These are phyloP conservation scores for Silene vulgaris DNA, from an alignment of 179 eudicot species.

Conservation along the genomic window DNA sequence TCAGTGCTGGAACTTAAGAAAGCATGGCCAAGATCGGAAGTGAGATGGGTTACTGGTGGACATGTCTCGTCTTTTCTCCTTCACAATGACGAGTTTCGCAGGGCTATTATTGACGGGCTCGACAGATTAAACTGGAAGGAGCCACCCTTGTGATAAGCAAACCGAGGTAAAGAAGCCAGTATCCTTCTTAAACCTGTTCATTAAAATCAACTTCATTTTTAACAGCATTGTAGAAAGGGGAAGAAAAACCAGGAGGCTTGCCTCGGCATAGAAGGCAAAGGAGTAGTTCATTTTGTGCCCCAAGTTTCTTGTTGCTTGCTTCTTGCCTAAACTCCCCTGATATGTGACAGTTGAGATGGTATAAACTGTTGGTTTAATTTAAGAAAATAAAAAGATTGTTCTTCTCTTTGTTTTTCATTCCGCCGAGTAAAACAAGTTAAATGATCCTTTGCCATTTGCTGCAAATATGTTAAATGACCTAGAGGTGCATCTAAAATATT, in stretches of 20 bases:
- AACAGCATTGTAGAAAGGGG: background rate
- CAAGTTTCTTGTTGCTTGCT: background rate
- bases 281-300: background rate
- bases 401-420: background rate
- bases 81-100: slow-evolving; percentile 73
- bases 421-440: background rate
- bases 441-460: too few species aligned
- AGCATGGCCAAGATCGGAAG: slow-evolving; percentile 99
- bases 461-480: too few species aligned
- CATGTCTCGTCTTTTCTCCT: slow-evolving; percentile 93
- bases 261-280: background rate
- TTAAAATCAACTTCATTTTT: background rate
- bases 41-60: slow-evolving; percentile 97
- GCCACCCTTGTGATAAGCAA: slow-evolving; percentile 25
- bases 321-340: background rate
- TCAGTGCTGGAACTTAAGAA: slow-evolving; percentile 88
- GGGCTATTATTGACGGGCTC: slow-evolving; percentile 80
- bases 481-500: too few species aligned
- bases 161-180: background rate
- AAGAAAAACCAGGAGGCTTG: background rate
- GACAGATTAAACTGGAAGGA: slow-evolving; percentile 76
- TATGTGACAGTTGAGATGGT: background rate
- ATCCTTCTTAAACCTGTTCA: slow-evolving; percentile 18
- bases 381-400: background rate
- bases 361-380: background rate